Evolutionary conservation across 2,329 filamentous ascomycete genomes (phyloP), one percentile per base, ranked within the genome.

Genomic region (Diaporthe eres): DNA sequence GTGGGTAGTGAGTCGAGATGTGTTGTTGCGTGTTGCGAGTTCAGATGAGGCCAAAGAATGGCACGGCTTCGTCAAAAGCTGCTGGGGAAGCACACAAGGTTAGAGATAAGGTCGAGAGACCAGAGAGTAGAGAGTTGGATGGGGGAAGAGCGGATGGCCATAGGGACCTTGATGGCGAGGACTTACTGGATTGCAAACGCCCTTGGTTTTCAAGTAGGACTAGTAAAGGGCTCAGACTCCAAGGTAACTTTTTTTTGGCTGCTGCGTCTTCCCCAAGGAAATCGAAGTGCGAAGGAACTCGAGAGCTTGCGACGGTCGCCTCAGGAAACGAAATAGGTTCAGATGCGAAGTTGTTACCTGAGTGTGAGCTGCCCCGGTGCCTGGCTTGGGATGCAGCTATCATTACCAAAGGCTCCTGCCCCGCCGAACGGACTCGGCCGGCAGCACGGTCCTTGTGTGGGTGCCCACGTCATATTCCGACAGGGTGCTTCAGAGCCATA

Each of bases 381-480:
- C 57, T 51, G 55, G 53, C 25, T 51, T 34, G 47, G 53, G 71
- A 61, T 73, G 42, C 70, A 61, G 57, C 65, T 53, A 39, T 68
- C 65, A 68, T 51, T 49, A 65, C n/a, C 61, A 37, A 31, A 37
- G 37, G 25, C 55, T 55, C 28, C 44, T 73, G 71, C 71, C 71
- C 71, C 71, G 47, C 71, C 58, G 31, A 51, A 72, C 58, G 58
- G 34, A n/a, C 71, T 63, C 71, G 71, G 71, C 71, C 58, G 71
- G 71, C 71, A 73, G 60, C 71, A 61, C 71, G 58, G 60, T n/a
- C 71, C 53, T 10, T 19, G 8, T 31, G 42, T 39, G 42, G 57
- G 10, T 44, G 15, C 71, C 47, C 34, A 73, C 71, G 60, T 68
- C 65, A 68, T 68, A 53, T 68, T 68, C 65, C 34, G 7, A 68